Evolutionary conservation across 2,329 filamentous ascomycete species (phyloP), one percentile per base, ranked within the genome.

Genomic region (Cladophialophora immunda): DNA sequence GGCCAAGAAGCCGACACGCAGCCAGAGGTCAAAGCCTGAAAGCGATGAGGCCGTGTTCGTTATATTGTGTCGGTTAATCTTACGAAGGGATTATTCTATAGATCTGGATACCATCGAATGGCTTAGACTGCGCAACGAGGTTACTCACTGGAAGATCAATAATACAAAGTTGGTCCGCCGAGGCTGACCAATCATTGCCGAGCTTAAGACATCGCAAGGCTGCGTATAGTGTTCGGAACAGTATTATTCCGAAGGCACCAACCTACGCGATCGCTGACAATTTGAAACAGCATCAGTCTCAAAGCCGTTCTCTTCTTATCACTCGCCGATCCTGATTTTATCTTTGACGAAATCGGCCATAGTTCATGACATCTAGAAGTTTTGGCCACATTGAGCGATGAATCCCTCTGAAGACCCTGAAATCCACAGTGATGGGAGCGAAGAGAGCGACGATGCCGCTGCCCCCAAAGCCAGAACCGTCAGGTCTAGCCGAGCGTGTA

Each of bases 401-500:
- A 50, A 32, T 29, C 41, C 32, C 11, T 13, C 52, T 17, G 64
- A 67, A 1, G 60, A 62, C 6, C 61, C 61, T 50, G 54, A 55
- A 25, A 41, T 54, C n/a, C 68, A 68, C 13, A 68, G 65, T 53
- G 65, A 67, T 27, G 59, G 22, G 5, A 70, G 68, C 60, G 68
- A 68, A 36, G 68, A 70, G 11, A 70, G 66, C 47, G 65, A 70
- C 25, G 65, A 70, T 32, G 65, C 45, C 19, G 13, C 60, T 15
- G 27, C 50, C 4, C 53, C 41, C 17, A 66, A 36, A 47, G 53
- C 56, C 9, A 64, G 59, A 32, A 68, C 65, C 29, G 34, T 61
- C 47, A 34, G 68, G 32, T 70, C 68, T 2, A 70, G 62, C 85
- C 62, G 90, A 38, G 90, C 91, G 25, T 93, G 91, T 78, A 90